Evolutionary conservation across 202 grass and related monocot genomes (phyloP).

Genomic region (Tripidium arundinaceum): DNA sequence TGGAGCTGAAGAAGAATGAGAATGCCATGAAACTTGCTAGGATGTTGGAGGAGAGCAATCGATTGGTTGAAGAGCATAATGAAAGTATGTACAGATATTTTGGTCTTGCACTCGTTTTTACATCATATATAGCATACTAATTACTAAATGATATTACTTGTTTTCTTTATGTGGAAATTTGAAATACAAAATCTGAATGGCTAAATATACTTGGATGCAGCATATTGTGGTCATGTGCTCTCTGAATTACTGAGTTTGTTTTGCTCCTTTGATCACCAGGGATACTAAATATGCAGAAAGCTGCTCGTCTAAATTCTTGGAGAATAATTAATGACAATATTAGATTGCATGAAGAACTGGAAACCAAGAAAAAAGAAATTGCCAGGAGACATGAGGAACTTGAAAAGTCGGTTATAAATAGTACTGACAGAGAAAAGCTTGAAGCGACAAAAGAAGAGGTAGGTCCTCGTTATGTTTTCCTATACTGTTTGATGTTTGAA

Average conservation of each 20-base stretch:
- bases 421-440: constrained; percentile 21
- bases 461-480: neutral
- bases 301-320: neutral
- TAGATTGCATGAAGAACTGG: constrained; percentile 20
- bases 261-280: constrained; percentile 25
- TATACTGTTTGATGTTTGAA: neutral
- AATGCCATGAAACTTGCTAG: constrained; percentile 37
- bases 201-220: neutral
- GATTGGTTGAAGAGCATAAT: constrained; percentile 39
- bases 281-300: constrained; percentile 31
- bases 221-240: neutral
- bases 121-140: neutral
- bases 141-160: neutral
- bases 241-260: neutral
- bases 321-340: constrained; percentile 31
- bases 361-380: constrained; percentile 16
- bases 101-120: neutral
- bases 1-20: constrained; percentile 26
- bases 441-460: constrained; percentile 32
- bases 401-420: constrained; percentile 23
- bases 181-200: too few relatives aligned
- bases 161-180: neutral
- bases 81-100: constrained; percentile 32
- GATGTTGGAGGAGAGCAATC: constrained; percentile 48
- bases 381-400: constrained; percentile 16